Evolutionary conservation across 2,329 filamentous ascomycete species (phyloP).

Genomic region (Juglanconis oblonga): DNA sequence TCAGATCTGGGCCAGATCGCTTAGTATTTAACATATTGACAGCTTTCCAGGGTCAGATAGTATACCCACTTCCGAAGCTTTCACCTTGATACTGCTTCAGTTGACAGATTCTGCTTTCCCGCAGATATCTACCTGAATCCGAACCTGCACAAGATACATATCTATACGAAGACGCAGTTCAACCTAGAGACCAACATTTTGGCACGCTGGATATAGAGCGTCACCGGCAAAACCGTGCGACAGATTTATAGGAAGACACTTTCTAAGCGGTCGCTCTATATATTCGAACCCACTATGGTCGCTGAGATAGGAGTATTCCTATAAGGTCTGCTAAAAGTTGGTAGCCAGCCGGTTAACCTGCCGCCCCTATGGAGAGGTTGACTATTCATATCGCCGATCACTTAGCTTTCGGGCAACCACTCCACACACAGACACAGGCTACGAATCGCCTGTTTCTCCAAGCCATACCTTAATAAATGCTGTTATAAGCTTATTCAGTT

Average conservation of each 20-base stretch:
- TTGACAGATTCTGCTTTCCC: no score
- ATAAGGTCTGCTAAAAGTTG: neutral
- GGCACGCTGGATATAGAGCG: conserved; percentile 6
- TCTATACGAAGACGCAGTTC: conserved; percentile 8
- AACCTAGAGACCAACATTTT: conserved; percentile 10
- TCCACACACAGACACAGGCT: conserved; percentile 13
- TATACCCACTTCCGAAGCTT: no score
- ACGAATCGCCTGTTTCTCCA: neutral
- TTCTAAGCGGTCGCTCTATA: conserved; percentile 17
- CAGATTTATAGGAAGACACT: conserved; percentile 13
- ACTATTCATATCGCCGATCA: conserved; percentile 18
- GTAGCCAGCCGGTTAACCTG: conserved; percentile 16
- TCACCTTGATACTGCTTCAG: no score
- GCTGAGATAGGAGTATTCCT: conserved; percentile 19
- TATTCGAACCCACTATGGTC: conserved; percentile 17
- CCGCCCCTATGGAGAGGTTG: conserved; percentile 12
- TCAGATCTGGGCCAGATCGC: conserved; percentile 13
- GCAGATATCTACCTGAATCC: conserved; percentile 20
- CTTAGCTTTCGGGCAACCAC: conserved; percentile 15
- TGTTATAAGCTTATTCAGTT: neutral
- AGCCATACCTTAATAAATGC: neutral
- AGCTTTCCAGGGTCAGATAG: conserved; percentile 16
- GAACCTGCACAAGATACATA: conserved; percentile 1
- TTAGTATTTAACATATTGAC: conserved; percentile 19
- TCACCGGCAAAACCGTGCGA: conserved; percentile 17